Conservation (phyloP, 1,284 basidiomycete species). For the Waitea zeae region DNA sequence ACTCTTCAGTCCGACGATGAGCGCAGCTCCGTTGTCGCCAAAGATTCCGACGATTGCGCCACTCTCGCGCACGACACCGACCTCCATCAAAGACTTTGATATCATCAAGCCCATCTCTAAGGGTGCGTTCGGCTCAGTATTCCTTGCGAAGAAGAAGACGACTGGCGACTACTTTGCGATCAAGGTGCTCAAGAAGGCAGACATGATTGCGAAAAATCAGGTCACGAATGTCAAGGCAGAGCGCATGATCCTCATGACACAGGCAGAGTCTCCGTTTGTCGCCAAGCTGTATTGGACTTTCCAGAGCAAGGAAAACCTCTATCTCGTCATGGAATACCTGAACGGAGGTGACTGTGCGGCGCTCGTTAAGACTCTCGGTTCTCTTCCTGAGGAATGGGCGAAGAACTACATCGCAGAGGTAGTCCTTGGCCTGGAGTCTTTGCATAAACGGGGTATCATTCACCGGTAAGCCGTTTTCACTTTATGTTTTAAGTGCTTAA, state of each 20-base stretch:
- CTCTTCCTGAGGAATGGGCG: constrained; percentile 91
- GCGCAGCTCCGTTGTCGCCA: constrained; percentile 66
- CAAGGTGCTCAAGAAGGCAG: constrained; percentile 98
- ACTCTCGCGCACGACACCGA: constrained; percentile 62
- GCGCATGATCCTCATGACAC: constrained; percentile 98
- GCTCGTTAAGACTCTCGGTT: constrained; percentile 90
- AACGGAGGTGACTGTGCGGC: constrained; percentile 97
- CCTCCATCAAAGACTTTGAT: constrained; percentile 98
- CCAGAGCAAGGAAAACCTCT: constrained; percentile 97
- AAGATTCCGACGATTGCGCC: constrained; percentile 69
- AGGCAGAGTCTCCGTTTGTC: constrained; percentile 98
- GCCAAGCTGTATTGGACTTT: constrained; percentile 98
- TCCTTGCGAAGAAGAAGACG: constrained; percentile 92
- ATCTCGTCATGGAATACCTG: constrained; percentile 97
- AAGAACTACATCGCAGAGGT: constrained; percentile 95
- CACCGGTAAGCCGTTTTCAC: constrained; percentile 62
- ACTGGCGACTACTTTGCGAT: constrained; percentile 99
- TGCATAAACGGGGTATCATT: constrained; percentile 88
- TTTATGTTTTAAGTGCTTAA: not conserved
- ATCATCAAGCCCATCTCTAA: constrained; percentile 99
- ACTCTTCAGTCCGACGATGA: constrained; percentile 36
- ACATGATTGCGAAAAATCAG: constrained; percentile 99
- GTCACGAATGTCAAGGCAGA: constrained; percentile 99
- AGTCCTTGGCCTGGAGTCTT: constrained; percentile 85
- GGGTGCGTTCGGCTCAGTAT: constrained; percentile 97